Base-by-base conservation (phyloP, 768 basidiomycete genomes). In the Mycena sanguinolenta region DNA sequence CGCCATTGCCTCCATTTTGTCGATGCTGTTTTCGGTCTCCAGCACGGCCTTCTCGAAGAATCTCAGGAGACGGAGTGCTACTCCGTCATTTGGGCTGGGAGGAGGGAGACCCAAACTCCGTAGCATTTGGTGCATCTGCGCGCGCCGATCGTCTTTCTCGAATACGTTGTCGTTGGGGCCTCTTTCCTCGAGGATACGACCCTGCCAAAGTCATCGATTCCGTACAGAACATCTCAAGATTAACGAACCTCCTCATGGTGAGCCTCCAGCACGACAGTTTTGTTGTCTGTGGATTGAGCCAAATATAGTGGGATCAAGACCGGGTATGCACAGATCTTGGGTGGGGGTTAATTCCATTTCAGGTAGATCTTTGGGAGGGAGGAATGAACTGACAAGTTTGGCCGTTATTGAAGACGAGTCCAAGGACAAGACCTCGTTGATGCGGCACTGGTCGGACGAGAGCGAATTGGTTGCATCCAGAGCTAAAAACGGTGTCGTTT, bases 271-370 rank as follows among this genome's bases (percentile, higher is more conserved):
- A 83, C 73, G 12, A 80, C 59, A 6, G 78, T 58, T 23, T 25
- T 36, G 13, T 52, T 25, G 14, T n/a, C 54, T 2, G 32, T 73
- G 74, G 90, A 92, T 72, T 86, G 85, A 23, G 83, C 84, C 13
- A 92, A 79, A 77, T 92, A 92, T 6, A 91, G 75, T 6, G 91
- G 91, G n/a, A 92, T 77, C 25, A 92, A 82, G 36, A 92, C 80
- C 4, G 91, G 91, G 71, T 88, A 90, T 42, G 86, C 89, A 27
- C 90, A 85, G 23, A 87, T 80, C 90, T 90, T 25, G 59, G 8
- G 9, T 23, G 6, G 21, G 17, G 2, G 38, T 17, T n/a, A 25
- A 30, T 38, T 25, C 6, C 19, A 5, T 52, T 12, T 42, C 28
- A 38, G 61, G 32, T 21, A 34, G 74, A 36, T 65, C 57, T 60